A percentile compares a stretch with the other conserved stretches of the same genome.
phyloP scores from a whole-genome alignment of 2,329 filamentous ascomycete species.

The Hirsutella minnesotensis region DNA sequence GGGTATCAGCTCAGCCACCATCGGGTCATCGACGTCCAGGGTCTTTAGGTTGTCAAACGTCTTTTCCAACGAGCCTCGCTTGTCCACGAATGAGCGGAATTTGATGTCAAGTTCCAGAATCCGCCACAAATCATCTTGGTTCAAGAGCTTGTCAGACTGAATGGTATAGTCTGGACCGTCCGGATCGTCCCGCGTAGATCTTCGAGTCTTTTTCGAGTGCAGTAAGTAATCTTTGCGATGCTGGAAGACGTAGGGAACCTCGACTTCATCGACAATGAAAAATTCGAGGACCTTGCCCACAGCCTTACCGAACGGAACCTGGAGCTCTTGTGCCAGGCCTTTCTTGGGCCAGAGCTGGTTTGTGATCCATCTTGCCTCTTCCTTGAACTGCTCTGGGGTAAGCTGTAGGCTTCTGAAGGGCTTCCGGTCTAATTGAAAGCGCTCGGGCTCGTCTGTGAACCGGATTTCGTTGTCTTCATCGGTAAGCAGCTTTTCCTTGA shows the following conservation, averaged over 20 bases:
- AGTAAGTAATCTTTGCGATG: constrained; percentile 97
- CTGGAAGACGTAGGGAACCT: constrained; percentile 96
- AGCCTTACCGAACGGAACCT: constrained; percentile 74
- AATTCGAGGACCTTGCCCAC: constrained; percentile 90
- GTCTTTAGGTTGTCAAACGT: constrained; percentile 62
- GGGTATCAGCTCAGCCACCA: constrained; percentile 73
- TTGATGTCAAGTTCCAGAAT: constrained; percentile 92
- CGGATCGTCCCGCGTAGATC: constrained; percentile 51
- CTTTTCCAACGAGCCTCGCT: constrained; percentile 73
- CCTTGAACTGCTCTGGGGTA: constrained; percentile 72
- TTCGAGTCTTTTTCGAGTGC: constrained; percentile 61
- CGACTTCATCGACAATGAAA: constrained; percentile 85
- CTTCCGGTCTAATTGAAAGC: constrained; percentile 84
- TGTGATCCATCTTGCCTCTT: constrained; percentile 87
- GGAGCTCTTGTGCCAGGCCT: constrained; percentile 56
- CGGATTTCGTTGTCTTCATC: constrained; percentile 91
- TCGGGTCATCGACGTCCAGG: constrained; percentile 53
- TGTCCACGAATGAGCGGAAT: constrained; percentile 85
- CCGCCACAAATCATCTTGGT: constrained; percentile 88
- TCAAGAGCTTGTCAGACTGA: constrained; percentile 75
- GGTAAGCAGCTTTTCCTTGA: constrained; percentile 87
- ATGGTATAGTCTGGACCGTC: constrained; percentile 64
- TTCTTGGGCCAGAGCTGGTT: constrained; percentile 86
- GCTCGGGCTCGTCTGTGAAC: constrained; percentile 79
- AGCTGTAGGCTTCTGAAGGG: constrained; percentile 75